Conservation (phyloP, 805 yeast genomes). For the Ogataea corticis region DNA sequence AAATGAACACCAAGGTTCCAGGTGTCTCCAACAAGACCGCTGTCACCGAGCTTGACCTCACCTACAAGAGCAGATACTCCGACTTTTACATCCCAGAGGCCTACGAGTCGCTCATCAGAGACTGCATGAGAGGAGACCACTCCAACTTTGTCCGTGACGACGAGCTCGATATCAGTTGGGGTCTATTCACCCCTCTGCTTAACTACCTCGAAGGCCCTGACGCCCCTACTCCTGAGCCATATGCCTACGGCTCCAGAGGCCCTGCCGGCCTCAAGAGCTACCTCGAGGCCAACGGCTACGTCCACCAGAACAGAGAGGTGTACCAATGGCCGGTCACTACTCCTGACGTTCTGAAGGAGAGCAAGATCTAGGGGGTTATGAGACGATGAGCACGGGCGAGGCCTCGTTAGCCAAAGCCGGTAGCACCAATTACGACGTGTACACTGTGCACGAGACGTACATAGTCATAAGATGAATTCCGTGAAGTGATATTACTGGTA, state of each 20-base stretch:
- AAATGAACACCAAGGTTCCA: conserved; percentile 91
- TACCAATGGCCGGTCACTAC: conserved; percentile 93
- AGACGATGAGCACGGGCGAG: no score
- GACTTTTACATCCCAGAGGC: conserved; percentile 97
- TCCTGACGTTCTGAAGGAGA: conserved; percentile 37
- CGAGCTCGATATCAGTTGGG: conserved; percentile 93
- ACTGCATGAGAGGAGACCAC: conserved; percentile 88
- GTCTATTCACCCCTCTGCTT: conserved; percentile 86
- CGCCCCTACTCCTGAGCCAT: conserved; percentile 66
- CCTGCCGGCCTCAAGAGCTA: conserved; percentile 66
- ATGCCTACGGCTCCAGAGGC: conserved; percentile 91
- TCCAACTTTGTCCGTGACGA: conserved; percentile 98
- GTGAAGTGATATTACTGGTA: no score
- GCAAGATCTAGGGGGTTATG: conserved; percentile 25
- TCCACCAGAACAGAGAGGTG: conserved; percentile 57
- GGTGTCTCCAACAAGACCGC: conserved; percentile 83
- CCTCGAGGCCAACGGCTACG: conserved; percentile 70
- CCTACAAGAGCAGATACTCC: conserved; percentile 77
- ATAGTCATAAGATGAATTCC: no score
- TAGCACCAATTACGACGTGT: no score
- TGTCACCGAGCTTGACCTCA: conserved; percentile 86
- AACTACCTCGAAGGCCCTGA: conserved; percentile 71
- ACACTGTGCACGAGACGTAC: no score
- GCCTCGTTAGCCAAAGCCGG: no score
- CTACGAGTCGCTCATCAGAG: conserved; percentile 92